Base-by-base conservation (phyloP, 106 monocot species). In the Dioscorea alata region DNA sequence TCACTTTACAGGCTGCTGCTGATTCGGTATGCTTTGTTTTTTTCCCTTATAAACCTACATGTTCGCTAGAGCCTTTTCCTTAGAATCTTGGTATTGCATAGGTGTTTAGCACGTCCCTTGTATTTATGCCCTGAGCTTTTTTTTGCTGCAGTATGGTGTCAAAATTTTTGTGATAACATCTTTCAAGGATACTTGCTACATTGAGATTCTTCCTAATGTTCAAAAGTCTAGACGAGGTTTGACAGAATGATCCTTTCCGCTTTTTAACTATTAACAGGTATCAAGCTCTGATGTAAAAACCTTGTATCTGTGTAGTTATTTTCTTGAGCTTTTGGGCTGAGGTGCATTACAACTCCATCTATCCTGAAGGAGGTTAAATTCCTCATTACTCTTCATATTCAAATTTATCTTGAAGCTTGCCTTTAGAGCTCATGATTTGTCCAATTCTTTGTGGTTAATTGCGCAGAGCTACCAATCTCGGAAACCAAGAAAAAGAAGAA, bases 91-190 rank as follows among this genome's bases (percentile, higher is more conserved):
- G 10, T 48, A 57, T 12, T 34, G 8, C 19, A 59, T 25, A 2
- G n/a, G n/a, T n/a, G n/a, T n/a, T n/a, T n/a, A n/a, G n/a, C n/a
- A 18, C 28, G 3, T 42, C 4, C 35, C 22, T 60, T 15, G 18
- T 42, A 21, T 49, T 50, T 42, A 25, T 73, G 2, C 35, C 15
- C 28, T 15, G 57, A 34, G 12, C 62, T 70, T 15, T 31, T n/a
- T n/a, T 70, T 17, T 76, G 24, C 8, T 77, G 75, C 86, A 96
- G 96, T 96, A 96, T 72, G 96, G 96, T 12, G 78, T 92, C 18
- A 94, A 90, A 76, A 94, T 94, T 66, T 94, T 94, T 66, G 87
- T 94, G 48, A 72, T 94, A 62, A 94, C 94, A 74, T 94, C 94
- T 9, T 94, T 94, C 74, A 94, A 83, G 78, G 87, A 94, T 76